Conservation (phyloP, 1,284 basidiomycete genomes). For the Amylostereum chailletii region DNA sequence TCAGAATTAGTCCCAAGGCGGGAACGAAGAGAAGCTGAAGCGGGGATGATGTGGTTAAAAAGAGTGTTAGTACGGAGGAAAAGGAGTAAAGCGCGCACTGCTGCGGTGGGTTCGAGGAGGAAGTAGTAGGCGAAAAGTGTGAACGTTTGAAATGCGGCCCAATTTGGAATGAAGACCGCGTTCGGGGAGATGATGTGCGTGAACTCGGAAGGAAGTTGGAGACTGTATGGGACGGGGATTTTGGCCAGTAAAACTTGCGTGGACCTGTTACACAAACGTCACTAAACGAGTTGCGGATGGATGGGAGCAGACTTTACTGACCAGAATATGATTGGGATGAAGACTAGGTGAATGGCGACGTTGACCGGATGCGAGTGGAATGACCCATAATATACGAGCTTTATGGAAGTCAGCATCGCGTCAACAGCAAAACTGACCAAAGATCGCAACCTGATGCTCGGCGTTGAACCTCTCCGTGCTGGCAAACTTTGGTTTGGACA, state of each 20-base stretch:
- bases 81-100: conserved; percentile 43
- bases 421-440: no score
- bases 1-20: conserved; percentile 41
- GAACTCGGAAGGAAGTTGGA: no score
- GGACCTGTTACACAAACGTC: conserved; percentile 38
- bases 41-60: not conserved
- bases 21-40: conserved; percentile 55
- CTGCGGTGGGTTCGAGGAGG: conserved; percentile 68
- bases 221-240: not conserved
- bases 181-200: no score
- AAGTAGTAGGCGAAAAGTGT: conserved; percentile 69
- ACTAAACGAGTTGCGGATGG: not conserved
- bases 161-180: conserved; percentile 26
- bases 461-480: no score
- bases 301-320: conserved; percentile 24
- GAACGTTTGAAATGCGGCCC: conserved; percentile 44
- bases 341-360: conserved; percentile 72
- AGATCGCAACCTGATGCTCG: no score
- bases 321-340: conserved; percentile 80
- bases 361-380: conserved; percentile 81
- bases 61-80: not conserved
- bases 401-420: not conserved
- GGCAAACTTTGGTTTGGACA: no score
- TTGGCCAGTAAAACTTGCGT: conserved; percentile 46
- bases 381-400: conserved; percentile 85